phyloP scores from a whole-genome alignment of 306 rosid species.

The Dicorynia guianensis region DNA sequence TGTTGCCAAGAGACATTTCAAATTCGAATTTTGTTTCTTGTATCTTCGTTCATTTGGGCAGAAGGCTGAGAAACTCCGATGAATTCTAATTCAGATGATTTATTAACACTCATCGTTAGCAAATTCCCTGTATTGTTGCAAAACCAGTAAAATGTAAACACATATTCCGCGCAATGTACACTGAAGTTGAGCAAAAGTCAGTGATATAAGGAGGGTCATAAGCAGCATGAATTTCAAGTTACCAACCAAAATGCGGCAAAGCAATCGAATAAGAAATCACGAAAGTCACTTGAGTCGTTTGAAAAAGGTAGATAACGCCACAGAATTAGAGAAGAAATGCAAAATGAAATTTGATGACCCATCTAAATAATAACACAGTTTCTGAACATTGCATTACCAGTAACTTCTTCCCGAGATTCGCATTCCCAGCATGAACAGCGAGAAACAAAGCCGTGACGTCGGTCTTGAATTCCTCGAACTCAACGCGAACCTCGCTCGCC shows the following conservation, averaged over 20 bases:
- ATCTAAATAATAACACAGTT: conserved; percentile 39
- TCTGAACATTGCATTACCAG: conserved; percentile 43
- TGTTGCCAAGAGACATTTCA: not conserved
- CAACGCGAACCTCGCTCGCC: conserved; percentile 55
- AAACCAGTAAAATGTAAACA: conserved; percentile 11
- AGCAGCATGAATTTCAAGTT: not conserved
- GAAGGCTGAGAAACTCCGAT: not conserved
- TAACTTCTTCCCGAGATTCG: conserved; percentile 51
- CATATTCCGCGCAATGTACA: not conserved
- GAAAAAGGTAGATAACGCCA: not conserved
- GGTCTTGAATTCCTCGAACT: conserved; percentile 60
- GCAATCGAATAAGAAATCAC: conserved; percentile 3
- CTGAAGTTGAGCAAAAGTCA: conserved; percentile 25
- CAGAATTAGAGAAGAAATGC: conserved; percentile 37
- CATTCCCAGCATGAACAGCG: conserved; percentile 66
- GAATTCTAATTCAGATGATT: not conserved
- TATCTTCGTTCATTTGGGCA: conserved; percentile 18
- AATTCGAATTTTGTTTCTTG: conserved; percentile 13
- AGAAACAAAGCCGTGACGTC: conserved; percentile 70
- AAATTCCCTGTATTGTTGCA: not conserved
- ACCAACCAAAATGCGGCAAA: conserved; percentile 1
- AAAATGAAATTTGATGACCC: conserved; percentile 41
- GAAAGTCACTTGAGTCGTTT: conserved; percentile 3
- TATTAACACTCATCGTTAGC: not conserved
- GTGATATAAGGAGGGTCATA: not conserved